Percentiles rank a stretch among this genome's conserved stretches.
Conservation (phyloP, 73 alveolate genomes). For the Urostyla sp. region DNA sequence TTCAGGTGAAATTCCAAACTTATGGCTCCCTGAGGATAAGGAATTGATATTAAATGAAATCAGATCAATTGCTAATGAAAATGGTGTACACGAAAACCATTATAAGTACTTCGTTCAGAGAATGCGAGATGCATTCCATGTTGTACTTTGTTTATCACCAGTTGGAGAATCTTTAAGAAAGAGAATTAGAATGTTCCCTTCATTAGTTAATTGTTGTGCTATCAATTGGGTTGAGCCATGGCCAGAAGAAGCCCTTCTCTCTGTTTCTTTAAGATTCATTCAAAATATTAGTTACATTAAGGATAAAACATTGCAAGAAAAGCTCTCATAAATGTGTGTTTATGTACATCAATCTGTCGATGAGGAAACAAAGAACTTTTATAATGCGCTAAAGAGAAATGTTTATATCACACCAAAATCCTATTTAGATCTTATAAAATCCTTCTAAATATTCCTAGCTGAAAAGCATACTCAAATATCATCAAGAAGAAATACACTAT, state of each 20-base stretch:
- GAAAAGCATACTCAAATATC: slow-evolving; percentile 86
- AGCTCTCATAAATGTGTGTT: slow-evolving; percentile 76
- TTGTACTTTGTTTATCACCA: slow-evolving; percentile 85
- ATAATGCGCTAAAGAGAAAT: slow-evolving; percentile 82
- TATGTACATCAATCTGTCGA: slow-evolving; percentile 81
- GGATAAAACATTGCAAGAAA: slow-evolving; percentile 74
- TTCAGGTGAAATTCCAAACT: slow-evolving; percentile 92
- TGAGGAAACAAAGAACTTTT: slow-evolving; percentile 82
- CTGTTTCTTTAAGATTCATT: slow-evolving; percentile 88
- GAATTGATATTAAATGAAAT: slow-evolving; percentile 79
- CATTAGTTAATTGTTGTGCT: slow-evolving; percentile 82
- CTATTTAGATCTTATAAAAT: slow-evolving; percentile 93
- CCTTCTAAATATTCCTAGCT: slow-evolving; percentile 73
- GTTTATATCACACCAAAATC: slow-evolving; percentile 96
- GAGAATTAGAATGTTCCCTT: slow-evolving; percentile 90
- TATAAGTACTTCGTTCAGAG: slow-evolving; percentile 86
- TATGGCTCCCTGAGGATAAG: slow-evolving; percentile 85
- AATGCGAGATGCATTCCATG: slow-evolving; percentile 86
- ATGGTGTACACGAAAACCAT: slow-evolving; percentile 80
- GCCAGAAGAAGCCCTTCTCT: slow-evolving; percentile 98
- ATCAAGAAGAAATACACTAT: slow-evolving; percentile 82
- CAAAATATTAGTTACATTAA: slow-evolving; percentile 72
- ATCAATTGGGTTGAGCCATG: slow-evolving; percentile 93
- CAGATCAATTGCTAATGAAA: slow-evolving; percentile 80
- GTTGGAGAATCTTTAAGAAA: slow-evolving; percentile 88